phyloP scores from a whole-genome alignment of 208 protist genomes.

The Leishmania arabica region DNA sequence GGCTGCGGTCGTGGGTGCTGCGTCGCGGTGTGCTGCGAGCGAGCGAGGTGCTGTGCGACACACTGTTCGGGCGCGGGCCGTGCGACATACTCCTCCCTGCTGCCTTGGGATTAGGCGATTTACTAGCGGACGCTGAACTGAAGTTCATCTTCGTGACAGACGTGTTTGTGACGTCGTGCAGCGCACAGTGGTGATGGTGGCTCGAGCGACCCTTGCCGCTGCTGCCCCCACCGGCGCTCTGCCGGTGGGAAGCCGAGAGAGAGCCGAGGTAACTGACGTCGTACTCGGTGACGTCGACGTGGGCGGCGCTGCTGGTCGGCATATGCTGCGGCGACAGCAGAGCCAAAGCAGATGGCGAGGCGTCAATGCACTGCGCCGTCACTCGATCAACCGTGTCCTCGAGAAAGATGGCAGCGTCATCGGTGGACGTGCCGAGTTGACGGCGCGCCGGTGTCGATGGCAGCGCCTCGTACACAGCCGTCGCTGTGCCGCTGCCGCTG shows the following conservation, averaged over 20 bases:
- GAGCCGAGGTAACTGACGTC: conserved; percentile 53
- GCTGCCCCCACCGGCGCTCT: conserved; percentile 5
- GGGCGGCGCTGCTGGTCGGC: conserved; percentile 20
- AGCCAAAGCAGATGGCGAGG: conserved; percentile 67
- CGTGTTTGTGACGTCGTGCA: conserved; percentile 52
- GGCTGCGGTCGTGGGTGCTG: conserved; percentile 17
- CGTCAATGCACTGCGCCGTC: conserved; percentile 72
- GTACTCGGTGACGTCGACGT: conserved; percentile 79
- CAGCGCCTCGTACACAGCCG: conserved; percentile 10
- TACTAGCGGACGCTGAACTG: conserved; percentile 19
- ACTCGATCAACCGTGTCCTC: conserved; percentile 79
- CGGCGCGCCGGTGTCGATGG: conserved; percentile 39
- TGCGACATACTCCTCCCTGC: conserved; percentile 24
- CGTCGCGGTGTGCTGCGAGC: conserved; percentile 23
- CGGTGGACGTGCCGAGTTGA: conserved; percentile 65
- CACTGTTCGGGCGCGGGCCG: conserved; percentile 7
- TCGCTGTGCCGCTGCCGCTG: neutral
- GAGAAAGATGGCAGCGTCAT: conserved; percentile 84
- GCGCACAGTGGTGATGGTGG: conserved; percentile 11
- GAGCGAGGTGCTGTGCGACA: conserved; percentile 31
- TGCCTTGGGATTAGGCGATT: conserved; percentile 62
- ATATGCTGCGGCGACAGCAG: conserved; percentile 80
- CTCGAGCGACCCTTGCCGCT: conserved; percentile 16
- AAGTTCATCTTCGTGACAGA: conserved; percentile 29
- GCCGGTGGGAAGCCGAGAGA: conserved; percentile 5